Evolutionary conservation across 768 basidiomycete genomes (phyloP).

Genomic region (Solioccasus polychromus): DNA sequence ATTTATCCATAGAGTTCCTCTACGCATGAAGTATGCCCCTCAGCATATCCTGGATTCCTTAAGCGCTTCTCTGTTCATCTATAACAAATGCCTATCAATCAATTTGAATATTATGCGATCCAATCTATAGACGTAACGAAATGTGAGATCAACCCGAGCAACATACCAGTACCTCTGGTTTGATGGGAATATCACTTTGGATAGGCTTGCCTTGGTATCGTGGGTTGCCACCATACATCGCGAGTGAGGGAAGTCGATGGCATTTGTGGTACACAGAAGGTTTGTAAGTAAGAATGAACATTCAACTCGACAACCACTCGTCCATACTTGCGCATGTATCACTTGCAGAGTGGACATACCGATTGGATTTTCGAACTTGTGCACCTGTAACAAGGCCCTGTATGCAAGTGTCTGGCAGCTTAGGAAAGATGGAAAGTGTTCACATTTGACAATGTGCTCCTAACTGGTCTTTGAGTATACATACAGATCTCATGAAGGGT

Average conservation of each 20-base stretch:
- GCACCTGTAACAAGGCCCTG: too few relatives aligned
- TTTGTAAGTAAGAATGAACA: background rate
- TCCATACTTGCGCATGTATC: constrained; percentile 1
- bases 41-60: constrained; percentile 55
- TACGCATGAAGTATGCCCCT: constrained; percentile 61
- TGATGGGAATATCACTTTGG: constrained; percentile 37
- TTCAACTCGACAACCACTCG: background rate
- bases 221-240: constrained; percentile 55
- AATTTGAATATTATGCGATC: too few relatives aligned
- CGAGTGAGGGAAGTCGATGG: constrained; percentile 33
- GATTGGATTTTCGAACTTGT: too few relatives aligned
- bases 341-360: too few relatives aligned
- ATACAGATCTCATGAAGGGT: constrained; percentile 1
- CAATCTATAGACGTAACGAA: too few relatives aligned
- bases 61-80: constrained; percentile 48
- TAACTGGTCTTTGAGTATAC: constrained; percentile 1
- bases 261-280: background rate
- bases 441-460: constrained; percentile 1
- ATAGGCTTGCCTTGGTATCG: constrained; percentile 39
- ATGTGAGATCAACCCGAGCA: background rate
- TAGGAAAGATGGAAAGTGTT: background rate
- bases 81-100: too few relatives aligned
- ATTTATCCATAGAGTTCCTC: constrained; percentile 49
- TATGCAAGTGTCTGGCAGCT: too few relatives aligned
- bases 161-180: constrained; percentile 11